Percentiles rank a stretch among this genome's conserved stretches.
Conservation (phyloP, 805 yeast species). For the Citeromyces nyonsensis region DNA sequence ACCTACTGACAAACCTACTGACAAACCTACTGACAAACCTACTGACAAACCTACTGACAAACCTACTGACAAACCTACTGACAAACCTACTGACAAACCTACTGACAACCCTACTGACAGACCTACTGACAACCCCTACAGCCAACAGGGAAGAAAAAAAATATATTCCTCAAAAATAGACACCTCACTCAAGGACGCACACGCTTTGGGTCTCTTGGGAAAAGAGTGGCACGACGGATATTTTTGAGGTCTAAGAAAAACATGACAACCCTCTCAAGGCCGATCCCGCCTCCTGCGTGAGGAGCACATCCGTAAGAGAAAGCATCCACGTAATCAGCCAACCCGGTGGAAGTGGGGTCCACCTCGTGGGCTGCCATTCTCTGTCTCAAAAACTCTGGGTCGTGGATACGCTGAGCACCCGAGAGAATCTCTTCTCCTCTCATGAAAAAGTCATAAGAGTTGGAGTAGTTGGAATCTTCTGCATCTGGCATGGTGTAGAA, state of each 20-base stretch:
- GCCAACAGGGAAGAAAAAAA: too few species aligned
- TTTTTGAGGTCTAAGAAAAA: slow-evolving; percentile 93
- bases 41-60: too few species aligned
- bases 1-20: too few species aligned
- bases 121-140: too few species aligned
- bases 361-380: slow-evolving; percentile 78
- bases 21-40: too few species aligned
- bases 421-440: slow-evolving; percentile 98
- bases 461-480: slow-evolving; percentile 80
- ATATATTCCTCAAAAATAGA: neutral
- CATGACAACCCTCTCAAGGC: slow-evolving; percentile 97
- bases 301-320: slow-evolving; percentile 95
- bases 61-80: too few species aligned
- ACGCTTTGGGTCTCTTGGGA: slow-evolving; percentile 98
- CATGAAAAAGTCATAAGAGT: slow-evolving; percentile 99
- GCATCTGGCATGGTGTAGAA: slow-evolving; percentile 99
- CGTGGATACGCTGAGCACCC: slow-evolving; percentile 99
- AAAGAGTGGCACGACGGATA: slow-evolving; percentile 94
- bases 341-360: slow-evolving; percentile 67
- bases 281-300: slow-evolving; percentile 99
- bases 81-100: too few species aligned
- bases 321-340: slow-evolving; percentile 84
- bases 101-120: too few species aligned
- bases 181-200: slow-evolving; percentile 48
- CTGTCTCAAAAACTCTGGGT: slow-evolving; percentile 64